Conservation (phyloP, 495 filamentous ascomycete genomes). For the Daldinia childiae region DNA sequence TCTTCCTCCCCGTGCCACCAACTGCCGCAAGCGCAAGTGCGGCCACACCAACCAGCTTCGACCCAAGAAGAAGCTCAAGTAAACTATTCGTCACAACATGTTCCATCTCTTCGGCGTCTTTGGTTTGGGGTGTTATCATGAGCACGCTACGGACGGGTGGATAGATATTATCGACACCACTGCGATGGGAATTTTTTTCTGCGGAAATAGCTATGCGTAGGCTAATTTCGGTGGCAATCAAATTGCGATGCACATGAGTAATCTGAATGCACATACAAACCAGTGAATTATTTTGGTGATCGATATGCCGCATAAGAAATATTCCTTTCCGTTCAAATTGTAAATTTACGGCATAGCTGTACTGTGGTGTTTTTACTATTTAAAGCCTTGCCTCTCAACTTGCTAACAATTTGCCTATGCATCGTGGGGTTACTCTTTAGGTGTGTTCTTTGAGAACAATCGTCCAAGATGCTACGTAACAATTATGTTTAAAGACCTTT, state of each 20-base stretch:
- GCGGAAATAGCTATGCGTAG: conserved; percentile 30
- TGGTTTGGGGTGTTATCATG: conserved; percentile 46
- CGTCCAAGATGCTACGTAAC: neutral
- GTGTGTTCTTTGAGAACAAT: too few relatives aligned
- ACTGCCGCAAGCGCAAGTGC: conserved; percentile 99
- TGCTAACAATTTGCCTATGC: neutral
- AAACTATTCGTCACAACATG: conserved; percentile 53
- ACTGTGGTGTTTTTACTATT: neutral
- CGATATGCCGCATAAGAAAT: neutral
- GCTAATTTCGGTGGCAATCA: conserved; percentile 41
- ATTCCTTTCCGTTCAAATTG: neutral
- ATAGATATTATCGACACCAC: conserved; percentile 34
- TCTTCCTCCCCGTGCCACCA: conserved; percentile 97
- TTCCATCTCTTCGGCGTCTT: conserved; percentile 54
- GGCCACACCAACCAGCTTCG: conserved; percentile 99
- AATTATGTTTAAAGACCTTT: neutral
- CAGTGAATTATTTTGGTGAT: neutral
- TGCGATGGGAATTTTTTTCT: conserved; percentile 21
- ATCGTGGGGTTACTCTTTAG: neutral
- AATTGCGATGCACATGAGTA: conserved; percentile 41
- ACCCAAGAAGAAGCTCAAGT: conserved; percentile 99
- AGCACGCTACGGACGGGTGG: conserved; percentile 38
- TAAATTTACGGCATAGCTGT: neutral
- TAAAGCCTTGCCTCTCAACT: neutral
- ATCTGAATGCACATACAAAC: neutral